Base-by-base conservation (phyloP, 352 stramenopile species). In the Globisporangium paddicum region DNA sequence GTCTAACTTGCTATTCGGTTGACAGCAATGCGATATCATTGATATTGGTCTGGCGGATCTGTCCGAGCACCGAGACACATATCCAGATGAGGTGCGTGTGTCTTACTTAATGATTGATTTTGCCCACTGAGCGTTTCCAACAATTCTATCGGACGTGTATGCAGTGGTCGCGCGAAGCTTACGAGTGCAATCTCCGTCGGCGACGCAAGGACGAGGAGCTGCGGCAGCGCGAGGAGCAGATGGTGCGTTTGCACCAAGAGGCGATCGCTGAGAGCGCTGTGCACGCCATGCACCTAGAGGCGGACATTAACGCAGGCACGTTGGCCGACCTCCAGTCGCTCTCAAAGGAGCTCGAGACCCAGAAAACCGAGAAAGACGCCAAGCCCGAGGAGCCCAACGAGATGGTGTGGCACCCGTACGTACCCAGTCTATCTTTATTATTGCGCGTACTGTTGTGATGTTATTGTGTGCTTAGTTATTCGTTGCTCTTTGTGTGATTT, bases 401-500 rank as follows among this genome's bases (percentile, higher is more conserved):
- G 63, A 79, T 90, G 64, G 79, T 93, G 9, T 93, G 83, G 83
- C 86, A 93, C 54, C 83, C 83, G 83, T 91, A 79, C 67, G 83
- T 82, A 57, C 21, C 38, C 5, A 44, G 19, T 10, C 14, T 18
- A 14, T 11, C 18, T 44, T 6, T 44, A 2, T 11, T 44, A n/a
- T 18, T 18, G n/a, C 5, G 1, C 21, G 38, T 44, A 37, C 0
- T 18, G 3, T 28, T 18, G 30, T 2, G 0, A 19, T 55, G 34
- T 26, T 49, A 16, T 50, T 44, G 3, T 45, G 38, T 38, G 14
- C 41, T 45, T 23, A 62, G 26, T 25, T 37, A 50, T 37, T 34
- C 49, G 18, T 26, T 41, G 34, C 2, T 25, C 19, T 25, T 25
- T 60, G 2, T 32, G n/a, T 51, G 47, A 18, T 48, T 7, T 14